Conservation (phyloP, 1,139 yeast genomes). For the Debaryomyces nepalensis region DNA sequence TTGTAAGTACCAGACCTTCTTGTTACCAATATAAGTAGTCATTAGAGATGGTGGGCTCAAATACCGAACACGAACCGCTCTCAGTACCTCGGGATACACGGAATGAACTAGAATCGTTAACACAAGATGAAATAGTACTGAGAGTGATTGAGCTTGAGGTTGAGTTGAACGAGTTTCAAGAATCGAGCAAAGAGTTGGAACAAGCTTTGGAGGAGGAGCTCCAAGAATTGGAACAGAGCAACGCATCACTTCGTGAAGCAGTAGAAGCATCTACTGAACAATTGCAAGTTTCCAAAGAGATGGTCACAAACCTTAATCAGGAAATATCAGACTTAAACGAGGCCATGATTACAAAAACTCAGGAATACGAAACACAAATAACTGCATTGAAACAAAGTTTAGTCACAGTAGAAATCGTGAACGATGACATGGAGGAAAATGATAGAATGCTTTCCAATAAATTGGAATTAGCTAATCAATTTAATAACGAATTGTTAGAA, state of each 20-base stretch:
- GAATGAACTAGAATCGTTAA: slow-evolving; percentile 21
- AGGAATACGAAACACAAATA: slow-evolving; percentile 28
- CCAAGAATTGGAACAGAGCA: slow-evolving; percentile 35
- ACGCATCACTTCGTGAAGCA: slow-evolving; percentile 23
- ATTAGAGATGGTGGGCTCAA: slow-evolving; percentile 1
- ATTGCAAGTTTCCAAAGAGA: slow-evolving; percentile 19
- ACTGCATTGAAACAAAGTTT: slow-evolving; percentile 33
- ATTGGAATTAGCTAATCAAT: slow-evolving; percentile 38
- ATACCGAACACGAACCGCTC: not conserved
- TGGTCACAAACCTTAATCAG: slow-evolving; percentile 21
- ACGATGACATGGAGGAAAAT: slow-evolving; percentile 47
- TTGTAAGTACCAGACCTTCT: not conserved
- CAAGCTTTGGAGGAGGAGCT: slow-evolving; percentile 51
- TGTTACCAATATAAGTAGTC: not conserved
- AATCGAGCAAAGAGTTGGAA: slow-evolving; percentile 48
- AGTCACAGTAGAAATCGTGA: slow-evolving; percentile 45
- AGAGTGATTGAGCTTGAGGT: slow-evolving; percentile 41
- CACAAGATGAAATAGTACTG: slow-evolving; percentile 33
- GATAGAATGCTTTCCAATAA: slow-evolving; percentile 41
- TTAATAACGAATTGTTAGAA: slow-evolving; percentile 48
- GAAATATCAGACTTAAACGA: slow-evolving; percentile 33
- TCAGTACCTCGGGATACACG: not conserved
- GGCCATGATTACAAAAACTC: slow-evolving; percentile 19
- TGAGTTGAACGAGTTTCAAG: slow-evolving; percentile 47
- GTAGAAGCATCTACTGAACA: slow-evolving; percentile 23